Base-by-base conservation (phyloP, 2,329 filamentous ascomycete genomes). In the Elsinoe arachidis region DNA sequence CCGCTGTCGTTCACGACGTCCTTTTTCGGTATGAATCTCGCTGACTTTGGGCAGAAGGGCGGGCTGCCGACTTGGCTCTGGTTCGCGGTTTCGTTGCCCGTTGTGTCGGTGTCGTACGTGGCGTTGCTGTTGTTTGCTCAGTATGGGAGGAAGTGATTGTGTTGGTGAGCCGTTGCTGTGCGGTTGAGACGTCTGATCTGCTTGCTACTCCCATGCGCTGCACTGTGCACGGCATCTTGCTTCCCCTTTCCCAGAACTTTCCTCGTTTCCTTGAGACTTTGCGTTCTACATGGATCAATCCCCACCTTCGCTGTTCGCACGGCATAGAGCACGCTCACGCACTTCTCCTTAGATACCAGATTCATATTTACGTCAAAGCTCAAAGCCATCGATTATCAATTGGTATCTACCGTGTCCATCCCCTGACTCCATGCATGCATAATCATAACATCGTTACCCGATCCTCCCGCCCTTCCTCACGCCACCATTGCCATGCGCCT, bases 401-500 rank as follows among this genome's bases (percentile, higher is more conserved):
- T 26, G 23, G 23, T 26, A 26, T 26, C 23, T 26, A 26, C 6
- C 23, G 23, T 26, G 3, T 6, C 23, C 23, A 26, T 26, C 23
- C 23, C 6, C 23, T 26, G 23, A 26, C 23, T 38, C 44, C 17
- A 51, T 33, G 33, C 7, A 33, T 15, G 19, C 9, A 26, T 23
- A 51, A 34, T 39, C 49, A 53, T 53, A 39, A 44, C 26, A 11
- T 55, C 19, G 19, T 61, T 34, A 61, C 11, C 57, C 58, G 1
- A 61, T 56, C 44, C 54, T 59, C 3, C 55, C 57, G 2, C 58
- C 60, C 14, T 57, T 61, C 17, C 44, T 56, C 9, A 17, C 51
- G 11, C 58, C 60, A n/a, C 55, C 39, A 26, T 39, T 37, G 2
- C 49, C 49, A 49, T 61, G 60, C 9, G 60, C 60, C 43, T 61